Base-by-base conservation (phyloP, 805 yeast species). In the Starmerella bombicola region DNA sequence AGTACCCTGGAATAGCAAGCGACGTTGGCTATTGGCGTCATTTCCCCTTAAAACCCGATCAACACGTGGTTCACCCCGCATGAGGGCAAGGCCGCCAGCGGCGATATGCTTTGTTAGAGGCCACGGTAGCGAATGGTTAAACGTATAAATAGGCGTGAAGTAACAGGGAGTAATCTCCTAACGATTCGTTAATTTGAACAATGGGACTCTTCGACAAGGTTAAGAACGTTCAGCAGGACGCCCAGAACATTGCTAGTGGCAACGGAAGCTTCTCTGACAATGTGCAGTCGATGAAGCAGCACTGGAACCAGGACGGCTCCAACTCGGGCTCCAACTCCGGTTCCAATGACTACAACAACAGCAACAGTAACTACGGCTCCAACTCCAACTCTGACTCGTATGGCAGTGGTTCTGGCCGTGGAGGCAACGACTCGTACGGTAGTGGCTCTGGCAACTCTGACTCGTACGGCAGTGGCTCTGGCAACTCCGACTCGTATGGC, bases 281-380 rank as follows among this genome's bases (percentile, higher is more conserved):
- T 7, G 4, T 24, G 32, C 45, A 50, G 45, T 41, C 51, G 37
- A 12, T 26, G 46, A 49, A 54, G 43, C 49, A 51, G 49, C 50
- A 54, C 45, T 41, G 44, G 43, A 35, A 33, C 31, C 28, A 10
- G 12, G 12, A 24, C 12, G 43, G 51, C 38, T 55, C 58, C 35
- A 51, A 51, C 38, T 31, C 35, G 16, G 43, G 40, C 35, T 45
- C 46, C 47, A 51, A 43, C 51, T 55, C 57, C 43, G 44, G 45
- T 49, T 57, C 63, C 39, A 32, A 18, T 22, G 15, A 28, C 54
- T 53, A 61, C 10, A 58, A 56, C 46, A 37, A 41, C 42, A 57
- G 40, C 8, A 33, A 30, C 33, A 34, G 35, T 21, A 31, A 33
- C 31, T 33, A 47, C 22, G 49, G 48, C 46, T 46, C 43, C 40